phyloP scores from a whole-genome alignment of 2,329 filamentous ascomycete species.

The Xylariaceae sp. region DNA sequence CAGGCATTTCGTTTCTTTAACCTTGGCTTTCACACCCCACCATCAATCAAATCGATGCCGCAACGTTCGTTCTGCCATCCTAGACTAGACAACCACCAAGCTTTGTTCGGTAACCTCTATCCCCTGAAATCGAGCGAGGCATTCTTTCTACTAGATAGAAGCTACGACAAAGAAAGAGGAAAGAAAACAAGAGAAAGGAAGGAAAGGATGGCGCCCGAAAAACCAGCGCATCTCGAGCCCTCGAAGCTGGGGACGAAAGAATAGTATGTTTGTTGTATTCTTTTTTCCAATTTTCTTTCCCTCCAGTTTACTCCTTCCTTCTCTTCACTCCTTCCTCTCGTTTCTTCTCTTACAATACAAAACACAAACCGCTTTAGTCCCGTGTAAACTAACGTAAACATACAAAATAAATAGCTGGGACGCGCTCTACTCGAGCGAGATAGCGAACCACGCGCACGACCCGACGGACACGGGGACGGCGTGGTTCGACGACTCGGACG shows the following conservation, averaged over 20 bases:
- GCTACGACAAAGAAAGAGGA: neutral
- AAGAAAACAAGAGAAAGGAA: neutral
- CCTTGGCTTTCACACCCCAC: too few species aligned
- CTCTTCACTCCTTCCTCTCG: slow-evolving; percentile 1
- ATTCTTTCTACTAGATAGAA: too few species aligned
- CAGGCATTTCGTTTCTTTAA: too few species aligned
- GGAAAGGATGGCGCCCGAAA: slow-evolving; percentile 28
- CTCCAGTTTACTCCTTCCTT: neutral
- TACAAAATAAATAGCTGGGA: slow-evolving; percentile 59
- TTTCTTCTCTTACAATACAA: neutral
- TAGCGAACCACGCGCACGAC: slow-evolving; percentile 65
- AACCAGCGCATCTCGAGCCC: slow-evolving; percentile 65
- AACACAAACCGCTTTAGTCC: neutral
- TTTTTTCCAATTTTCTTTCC: neutral
- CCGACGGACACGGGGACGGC: slow-evolving; percentile 78
- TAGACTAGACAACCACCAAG: too few species aligned
- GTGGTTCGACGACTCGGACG: slow-evolving; percentile 94
- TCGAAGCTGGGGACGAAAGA: slow-evolving; percentile 81
- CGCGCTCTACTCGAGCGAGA: slow-evolving; percentile 63
- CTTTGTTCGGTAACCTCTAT: too few species aligned
- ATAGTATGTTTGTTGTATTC: slow-evolving; percentile 56
- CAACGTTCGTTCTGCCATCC: too few species aligned
- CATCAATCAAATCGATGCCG: too few species aligned
- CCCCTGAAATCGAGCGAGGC: too few species aligned
- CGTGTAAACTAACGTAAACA: slow-evolving; percentile 10